Evolutionary conservation across 257 asterid genomes (phyloP).

Genomic region (Solanum lycopersicoides): DNA sequence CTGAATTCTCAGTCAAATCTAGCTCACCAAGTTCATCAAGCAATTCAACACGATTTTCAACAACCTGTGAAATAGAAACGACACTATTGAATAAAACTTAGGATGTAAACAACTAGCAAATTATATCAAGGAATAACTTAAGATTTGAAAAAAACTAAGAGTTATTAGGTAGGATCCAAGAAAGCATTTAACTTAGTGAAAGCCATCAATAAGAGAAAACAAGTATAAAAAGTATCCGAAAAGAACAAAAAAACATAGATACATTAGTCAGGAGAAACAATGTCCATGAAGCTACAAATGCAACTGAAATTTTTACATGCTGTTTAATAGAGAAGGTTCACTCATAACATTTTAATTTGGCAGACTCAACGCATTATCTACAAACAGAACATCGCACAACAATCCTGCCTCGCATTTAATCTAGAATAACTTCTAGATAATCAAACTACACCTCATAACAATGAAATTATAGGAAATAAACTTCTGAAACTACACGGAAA

Average conservation of each 20-base stretch:
- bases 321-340: neutral
- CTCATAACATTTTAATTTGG: neutral
- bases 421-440: neutral
- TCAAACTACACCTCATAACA: neutral
- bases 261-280: neutral
- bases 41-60: conserved; percentile 71
- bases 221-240: neutral
- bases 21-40: conserved; percentile 53
- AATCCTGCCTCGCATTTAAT: neutral
- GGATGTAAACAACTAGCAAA: neutral
- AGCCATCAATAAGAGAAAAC: neutral
- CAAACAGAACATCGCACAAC: neutral
- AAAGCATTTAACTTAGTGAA: neutral
- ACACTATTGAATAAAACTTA: neutral
- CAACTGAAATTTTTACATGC: neutral
- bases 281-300: neutral
- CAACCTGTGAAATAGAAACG: conserved; percentile 44
- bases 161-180: neutral
- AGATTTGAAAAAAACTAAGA: neutral
- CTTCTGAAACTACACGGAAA: neutral
- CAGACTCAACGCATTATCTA: neutral
- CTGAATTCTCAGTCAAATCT: conserved; percentile 40
- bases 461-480: neutral
- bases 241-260: neutral
- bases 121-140: neutral